Evolutionary conservation across 1,284 basidiomycete genomes (phyloP).

Genomic region (Rhodotorula sp.): DNA sequence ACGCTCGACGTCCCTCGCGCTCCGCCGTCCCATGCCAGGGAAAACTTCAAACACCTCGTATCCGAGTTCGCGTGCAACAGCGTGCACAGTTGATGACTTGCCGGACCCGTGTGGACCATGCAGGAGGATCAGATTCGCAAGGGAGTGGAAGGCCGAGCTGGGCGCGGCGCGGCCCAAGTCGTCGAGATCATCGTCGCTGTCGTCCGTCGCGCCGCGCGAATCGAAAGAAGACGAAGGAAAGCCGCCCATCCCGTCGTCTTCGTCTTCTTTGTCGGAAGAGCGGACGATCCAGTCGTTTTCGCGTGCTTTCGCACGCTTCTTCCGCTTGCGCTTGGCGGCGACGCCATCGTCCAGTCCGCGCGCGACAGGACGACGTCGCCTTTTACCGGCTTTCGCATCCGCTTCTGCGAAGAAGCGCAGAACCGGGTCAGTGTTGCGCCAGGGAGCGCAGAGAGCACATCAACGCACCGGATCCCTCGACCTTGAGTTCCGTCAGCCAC

Average conservation of each 20-base stretch:
- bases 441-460: neutral
- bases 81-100: slow-evolving; percentile 89
- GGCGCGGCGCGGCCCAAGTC: slow-evolving; percentile 14
- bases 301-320: slow-evolving; percentile 44
- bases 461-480: slow-evolving; percentile 55
- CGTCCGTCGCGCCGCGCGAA: neutral
- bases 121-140: slow-evolving; percentile 83
- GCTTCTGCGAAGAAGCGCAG: neutral
- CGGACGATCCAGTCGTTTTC: slow-evolving; percentile 44
- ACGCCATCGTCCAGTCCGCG: slow-evolving; percentile 18
- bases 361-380: slow-evolving; percentile 26
- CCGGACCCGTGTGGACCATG: slow-evolving; percentile 78
- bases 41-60: slow-evolving; percentile 98
- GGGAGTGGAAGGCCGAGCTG: slow-evolving; percentile 50
- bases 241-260: slow-evolving; percentile 31
- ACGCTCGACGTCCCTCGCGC: slow-evolving; percentile 70
- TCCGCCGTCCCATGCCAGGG: slow-evolving; percentile 86
- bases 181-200: slow-evolving; percentile 18
- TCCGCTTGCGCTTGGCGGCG: slow-evolving; percentile 32
- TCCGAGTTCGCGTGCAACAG: slow-evolving; percentile 85
- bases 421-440: neutral
- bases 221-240: slow-evolving; percentile 7
- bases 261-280: slow-evolving; percentile 43
- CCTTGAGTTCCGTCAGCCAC: slow-evolving; percentile 70
- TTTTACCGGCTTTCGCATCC: neutral